A percentile compares a stretch with the other conserved stretches of the same genome.
Evolutionary conservation across 148 eudicot genomes (phyloP).

Genomic region (Rhododendron ovatum): DNA sequence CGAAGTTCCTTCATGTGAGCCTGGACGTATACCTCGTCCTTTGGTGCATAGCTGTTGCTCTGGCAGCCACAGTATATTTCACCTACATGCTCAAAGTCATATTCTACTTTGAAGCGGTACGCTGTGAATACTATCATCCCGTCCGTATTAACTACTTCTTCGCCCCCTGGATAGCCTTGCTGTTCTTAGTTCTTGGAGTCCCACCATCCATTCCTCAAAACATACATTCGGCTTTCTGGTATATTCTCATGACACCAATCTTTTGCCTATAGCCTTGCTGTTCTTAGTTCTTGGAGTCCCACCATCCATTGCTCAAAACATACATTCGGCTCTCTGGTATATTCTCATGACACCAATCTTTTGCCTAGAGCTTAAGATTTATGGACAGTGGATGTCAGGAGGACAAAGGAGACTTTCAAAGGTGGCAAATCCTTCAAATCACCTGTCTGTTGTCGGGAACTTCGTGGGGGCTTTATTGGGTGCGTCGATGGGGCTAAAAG

Average conservation of each 20-base stretch:
- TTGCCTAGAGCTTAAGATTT: conserved; percentile 71
- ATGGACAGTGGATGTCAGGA: conserved; percentile 99
- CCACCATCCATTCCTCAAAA: conserved; percentile 48
- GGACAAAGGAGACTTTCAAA: conserved; percentile 78
- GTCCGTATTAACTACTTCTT: conserved; percentile 85
- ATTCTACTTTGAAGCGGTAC: conserved; percentile 85
- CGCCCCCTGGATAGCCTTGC: conserved; percentile 69
- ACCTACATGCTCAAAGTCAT: conserved; percentile 54
- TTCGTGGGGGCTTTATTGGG: conserved; percentile 86
- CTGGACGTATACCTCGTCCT: conserved; percentile 47
- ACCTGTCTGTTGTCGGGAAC: conserved; percentile 75
- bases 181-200: conserved; percentile 63
- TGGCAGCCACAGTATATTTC: conserved; percentile 29
- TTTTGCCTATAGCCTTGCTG: conserved; percentile 49
- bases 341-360: conserved; percentile 76
- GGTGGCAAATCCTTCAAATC: conserved; percentile 84
- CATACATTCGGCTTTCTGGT: conserved; percentile 54
- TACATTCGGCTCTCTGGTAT: conserved; percentile 58
- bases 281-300: conserved; percentile 73
- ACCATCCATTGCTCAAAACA: conserved; percentile 34
- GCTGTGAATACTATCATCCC: conserved; percentile 85
- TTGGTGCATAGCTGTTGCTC: conserved; percentile 59
- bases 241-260: conserved; percentile 74
- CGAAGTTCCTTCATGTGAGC: conserved; percentile 55
- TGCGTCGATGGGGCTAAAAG: conserved; percentile 81